phyloP scores from a whole-genome alignment of 2,329 filamentous ascomycete species.

The Geoglossum cookeanum region DNA sequence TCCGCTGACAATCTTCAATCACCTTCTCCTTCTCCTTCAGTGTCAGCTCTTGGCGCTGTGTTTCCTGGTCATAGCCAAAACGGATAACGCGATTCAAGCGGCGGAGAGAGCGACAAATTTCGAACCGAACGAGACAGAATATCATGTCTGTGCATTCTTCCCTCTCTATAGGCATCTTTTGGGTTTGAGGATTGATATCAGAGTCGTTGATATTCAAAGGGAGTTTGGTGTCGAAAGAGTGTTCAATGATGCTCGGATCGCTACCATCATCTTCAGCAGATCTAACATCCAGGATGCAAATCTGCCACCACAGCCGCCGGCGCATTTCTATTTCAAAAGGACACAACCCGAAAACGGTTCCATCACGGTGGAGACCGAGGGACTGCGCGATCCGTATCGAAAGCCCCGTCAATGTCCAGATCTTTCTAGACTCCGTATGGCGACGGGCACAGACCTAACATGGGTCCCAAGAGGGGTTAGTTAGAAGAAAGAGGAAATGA shows the following conservation, averaged over 20 bases:
- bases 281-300: conserved; percentile 28
- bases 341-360: conserved; percentile 25
- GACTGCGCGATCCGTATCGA: conserved; percentile 18
- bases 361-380: conserved; percentile 32
- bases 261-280: conserved; percentile 30
- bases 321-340: conserved; percentile 34
- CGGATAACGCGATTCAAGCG: background rate
- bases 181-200: conserved; percentile 23
- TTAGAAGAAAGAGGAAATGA: background rate
- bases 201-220: conserved; percentile 34
- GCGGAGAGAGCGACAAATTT: conserved; percentile 7
- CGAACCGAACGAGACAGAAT: conserved; percentile 19
- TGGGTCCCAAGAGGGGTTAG: conserved; percentile 2
- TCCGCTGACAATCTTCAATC: conserved; percentile 33
- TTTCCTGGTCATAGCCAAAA: conserved; percentile 4
- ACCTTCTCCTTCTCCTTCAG: conserved; percentile 23
- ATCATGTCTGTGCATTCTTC: conserved; percentile 21
- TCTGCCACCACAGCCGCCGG: conserved; percentile 32
- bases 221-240: conserved; percentile 26
- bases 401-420: conserved; percentile 23
- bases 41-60: conserved; percentile 4
- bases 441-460: conserved; percentile 5
- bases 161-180: conserved; percentile 10
- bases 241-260: conserved; percentile 25
- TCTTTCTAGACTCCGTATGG: conserved; percentile 21